Evolutionary conservation across 1,284 basidiomycete genomes (phyloP).

Genomic region (Leccinum huronense): DNA sequence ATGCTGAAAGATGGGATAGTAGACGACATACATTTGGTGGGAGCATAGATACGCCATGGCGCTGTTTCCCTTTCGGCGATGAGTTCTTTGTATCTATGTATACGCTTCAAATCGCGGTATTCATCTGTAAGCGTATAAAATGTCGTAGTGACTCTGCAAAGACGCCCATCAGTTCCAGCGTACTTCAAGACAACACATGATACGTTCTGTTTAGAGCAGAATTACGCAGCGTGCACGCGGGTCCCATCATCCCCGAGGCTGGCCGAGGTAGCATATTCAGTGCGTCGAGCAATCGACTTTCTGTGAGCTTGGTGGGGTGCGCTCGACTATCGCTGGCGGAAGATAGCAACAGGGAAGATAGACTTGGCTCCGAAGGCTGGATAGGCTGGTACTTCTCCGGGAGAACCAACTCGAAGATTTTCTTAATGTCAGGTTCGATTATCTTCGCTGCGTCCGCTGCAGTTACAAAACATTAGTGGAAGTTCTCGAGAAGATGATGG

Average conservation of each 20-base stretch:
- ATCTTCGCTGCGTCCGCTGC: conserved; percentile 17
- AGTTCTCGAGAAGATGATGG: no score
- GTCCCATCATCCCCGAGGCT: conserved; percentile 27
- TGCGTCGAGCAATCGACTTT: not conserved
- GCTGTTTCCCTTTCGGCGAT: conserved; percentile 19
- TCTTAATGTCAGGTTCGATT: conserved; percentile 9
- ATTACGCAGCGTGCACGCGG: conserved; percentile 22
- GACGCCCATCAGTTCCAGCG: conserved; percentile 4
- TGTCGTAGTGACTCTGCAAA: conserved; percentile 17
- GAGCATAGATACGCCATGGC: conserved; percentile 18
- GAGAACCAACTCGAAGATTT: conserved; percentile 23
- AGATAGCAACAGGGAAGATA: not conserved
- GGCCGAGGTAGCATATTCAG: not conserved
- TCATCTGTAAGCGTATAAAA: not conserved
- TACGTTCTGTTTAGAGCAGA: conserved; percentile 20
- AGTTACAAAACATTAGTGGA: not conserved
- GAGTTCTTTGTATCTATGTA: conserved; percentile 20
- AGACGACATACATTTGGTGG: conserved; percentile 18
- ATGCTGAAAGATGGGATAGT: not conserved
- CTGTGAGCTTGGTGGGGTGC: not conserved
- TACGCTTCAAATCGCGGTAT: conserved; percentile 20
- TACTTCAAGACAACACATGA: not conserved
- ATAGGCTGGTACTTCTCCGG: conserved; percentile 11
- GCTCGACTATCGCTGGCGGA: not conserved
- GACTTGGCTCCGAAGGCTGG: not conserved